phyloP scores from a whole-genome alignment of 2,329 filamentous ascomycete genomes.

The Fusarium sambucinum region DNA sequence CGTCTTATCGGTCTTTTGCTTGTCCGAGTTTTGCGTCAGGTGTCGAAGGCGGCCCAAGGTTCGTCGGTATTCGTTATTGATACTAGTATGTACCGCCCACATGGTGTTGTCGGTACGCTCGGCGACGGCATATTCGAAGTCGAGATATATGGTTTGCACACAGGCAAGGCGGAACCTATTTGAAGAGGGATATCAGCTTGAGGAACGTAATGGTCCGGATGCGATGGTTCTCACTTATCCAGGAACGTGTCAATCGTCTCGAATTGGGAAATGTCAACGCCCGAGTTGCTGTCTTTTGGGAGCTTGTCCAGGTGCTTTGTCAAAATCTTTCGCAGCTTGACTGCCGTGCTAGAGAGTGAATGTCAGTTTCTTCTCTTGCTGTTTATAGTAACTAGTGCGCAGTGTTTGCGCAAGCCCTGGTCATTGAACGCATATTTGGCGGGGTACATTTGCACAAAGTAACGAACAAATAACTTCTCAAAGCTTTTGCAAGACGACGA shows the following conservation, averaged over 20 bases:
- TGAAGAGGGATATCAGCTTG: conserved; percentile 24
- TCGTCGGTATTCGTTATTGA: conserved; percentile 83
- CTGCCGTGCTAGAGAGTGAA: conserved; percentile 53
- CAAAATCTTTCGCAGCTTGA: conserved; percentile 59
- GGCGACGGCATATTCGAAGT: conserved; percentile 74
- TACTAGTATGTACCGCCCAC: conserved; percentile 82
- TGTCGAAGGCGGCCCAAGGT: conserved; percentile 69
- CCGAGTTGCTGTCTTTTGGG: conserved; percentile 52
- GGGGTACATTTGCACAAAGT: conserved; percentile 16
- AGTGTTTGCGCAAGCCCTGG: conserved; percentile 20
- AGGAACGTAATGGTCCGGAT: conserved; percentile 13
- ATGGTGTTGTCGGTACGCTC: conserved; percentile 76
- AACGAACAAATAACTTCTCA: conserved; percentile 2
- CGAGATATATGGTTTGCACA: conserved; percentile 77
- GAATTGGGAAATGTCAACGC: conserved; percentile 58
- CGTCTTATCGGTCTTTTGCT: conserved; percentile 52
- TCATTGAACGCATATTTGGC: conserved; percentile 16
- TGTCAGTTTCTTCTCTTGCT: conserved; percentile 37
- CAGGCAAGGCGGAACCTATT: conserved; percentile 77
- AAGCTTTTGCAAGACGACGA: conserved; percentile 5
- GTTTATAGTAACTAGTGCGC: background rate
- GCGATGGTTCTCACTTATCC: conserved; percentile 54
- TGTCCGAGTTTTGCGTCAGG: conserved; percentile 68
- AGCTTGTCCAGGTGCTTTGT: conserved; percentile 59
- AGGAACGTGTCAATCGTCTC: conserved; percentile 59